Base-by-base conservation (phyloP, 1,284 basidiomycete genomes). In the Apiotrichum mycotoxinovorans region DNA sequence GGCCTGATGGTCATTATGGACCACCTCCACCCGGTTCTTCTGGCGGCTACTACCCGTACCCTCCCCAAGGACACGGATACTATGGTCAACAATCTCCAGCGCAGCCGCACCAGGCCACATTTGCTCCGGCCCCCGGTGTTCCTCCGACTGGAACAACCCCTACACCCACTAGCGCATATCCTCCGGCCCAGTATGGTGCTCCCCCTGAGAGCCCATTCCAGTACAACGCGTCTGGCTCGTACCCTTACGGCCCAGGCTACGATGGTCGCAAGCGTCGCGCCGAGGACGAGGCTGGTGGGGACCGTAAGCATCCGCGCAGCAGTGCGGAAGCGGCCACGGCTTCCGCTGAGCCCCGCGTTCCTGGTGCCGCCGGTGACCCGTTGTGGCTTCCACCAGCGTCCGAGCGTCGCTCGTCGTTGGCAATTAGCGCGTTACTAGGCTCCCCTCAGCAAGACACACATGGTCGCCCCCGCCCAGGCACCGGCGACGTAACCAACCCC, bases 131-230 rank as follows among this genome's bases (percentile, higher is more conserved):
- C 11, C 50, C 55, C 18, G 46, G 46, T 17, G 51, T 52, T 8
- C 38, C 48, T 5, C 25, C 54, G 22, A 26, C 45, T 22, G 50
- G 44, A 26, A 27, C 46, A n/a, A 51, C 60, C 30, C 52, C 50
- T 11, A 55, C 56, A 1, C 58, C 55, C 23, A 37, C 57, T 25
- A 38, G 53, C 18, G 44, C 54, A 25, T 63, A 63, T 49, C 54
- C 57, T 38, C 54, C 52, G n/a, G 40, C 40, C 14, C 50, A 51
- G 34, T 58, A 58, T 37, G 53, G 44, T 20, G 57, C 60, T 22
- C 56, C 58, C 4, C 59, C 66, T 7, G 71, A 75, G 37, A 72
- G 71, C n/a, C 75, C 72, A 1, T 76, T 74, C 63, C 70, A 72
- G 51, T 75, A 76, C 60, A 69, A 73, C 49, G 67, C 69, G 7